Evolutionary conservation across 2,329 filamentous ascomycete genomes (phyloP).

Genomic region (Penicillium sp.): DNA sequence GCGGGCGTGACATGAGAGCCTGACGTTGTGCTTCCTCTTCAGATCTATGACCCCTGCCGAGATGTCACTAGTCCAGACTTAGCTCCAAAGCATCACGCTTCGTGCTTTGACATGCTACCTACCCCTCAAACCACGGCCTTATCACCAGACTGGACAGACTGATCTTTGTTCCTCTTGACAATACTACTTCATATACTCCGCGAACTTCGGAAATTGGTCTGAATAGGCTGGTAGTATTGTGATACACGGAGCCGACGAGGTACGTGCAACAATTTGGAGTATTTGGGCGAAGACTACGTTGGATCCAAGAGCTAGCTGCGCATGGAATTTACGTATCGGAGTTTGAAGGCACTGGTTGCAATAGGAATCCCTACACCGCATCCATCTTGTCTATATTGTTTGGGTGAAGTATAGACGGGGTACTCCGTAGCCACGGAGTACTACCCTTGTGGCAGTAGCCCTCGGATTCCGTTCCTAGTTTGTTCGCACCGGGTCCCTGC

Average conservation of each 20-base stretch:
- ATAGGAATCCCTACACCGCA: not conserved
- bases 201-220: not conserved
- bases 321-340: not conserved
- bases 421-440: too few relatives aligned
- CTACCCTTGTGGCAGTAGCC: not conserved
- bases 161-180: not conserved
- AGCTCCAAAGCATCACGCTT: not conserved
- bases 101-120: slow-evolving; percentile 7
- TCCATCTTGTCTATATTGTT: not conserved
- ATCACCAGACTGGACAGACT: not conserved
- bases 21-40: not conserved
- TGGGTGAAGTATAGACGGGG: not conserved
- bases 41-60: not conserved
- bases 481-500: not conserved
- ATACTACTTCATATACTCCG: not conserved
- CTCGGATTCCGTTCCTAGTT: not conserved
- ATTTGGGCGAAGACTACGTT: not conserved
- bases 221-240: not conserved
- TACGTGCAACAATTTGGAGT: not conserved
- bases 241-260: not conserved
- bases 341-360: not conserved
- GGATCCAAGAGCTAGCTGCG: not conserved
- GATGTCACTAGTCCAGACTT: not conserved
- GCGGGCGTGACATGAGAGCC: not conserved
- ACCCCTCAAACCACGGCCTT: slow-evolving; percentile 1